Conservation (phyloP, 2,329 filamentous ascomycete species). For the Aspergillus sp. region DNA sequence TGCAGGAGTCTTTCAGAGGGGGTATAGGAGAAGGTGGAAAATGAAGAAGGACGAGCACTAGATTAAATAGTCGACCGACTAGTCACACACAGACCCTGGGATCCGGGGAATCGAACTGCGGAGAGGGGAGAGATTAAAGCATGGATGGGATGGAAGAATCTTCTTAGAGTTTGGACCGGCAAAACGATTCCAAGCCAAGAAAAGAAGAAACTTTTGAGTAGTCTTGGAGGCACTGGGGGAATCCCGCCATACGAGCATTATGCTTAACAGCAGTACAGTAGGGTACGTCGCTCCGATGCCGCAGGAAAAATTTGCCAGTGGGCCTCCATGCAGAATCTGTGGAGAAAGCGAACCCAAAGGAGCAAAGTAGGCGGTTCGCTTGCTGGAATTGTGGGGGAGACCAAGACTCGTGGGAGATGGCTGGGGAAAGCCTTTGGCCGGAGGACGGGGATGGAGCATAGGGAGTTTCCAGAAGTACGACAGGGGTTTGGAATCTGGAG, state of each 20-base stretch:
- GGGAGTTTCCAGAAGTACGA: too few species aligned
- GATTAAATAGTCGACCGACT: not conserved
- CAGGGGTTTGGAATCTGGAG: not conserved
- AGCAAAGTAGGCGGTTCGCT: not conserved
- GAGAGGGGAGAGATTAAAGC: slow-evolving; percentile 7
- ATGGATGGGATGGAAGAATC: not conserved
- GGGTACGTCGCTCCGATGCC: too few species aligned
- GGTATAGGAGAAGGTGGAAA: not conserved
- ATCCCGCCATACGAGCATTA: too few species aligned
- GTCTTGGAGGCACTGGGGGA: not conserved
- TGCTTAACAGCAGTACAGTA: too few species aligned
- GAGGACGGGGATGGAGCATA: too few species aligned
- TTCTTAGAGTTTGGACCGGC: not conserved
- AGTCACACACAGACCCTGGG: not conserved
- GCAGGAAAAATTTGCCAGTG: too few species aligned
- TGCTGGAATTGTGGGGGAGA: too few species aligned
- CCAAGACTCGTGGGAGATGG: not conserved
- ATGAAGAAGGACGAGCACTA: not conserved
- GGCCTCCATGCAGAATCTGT: too few species aligned
- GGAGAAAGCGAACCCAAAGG: not conserved
- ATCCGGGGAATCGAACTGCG: not conserved
- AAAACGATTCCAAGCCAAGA: not conserved
- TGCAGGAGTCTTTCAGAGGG: not conserved
- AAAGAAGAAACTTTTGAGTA: not conserved
- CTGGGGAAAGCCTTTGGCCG: slow-evolving; percentile 28